Evolutionary conservation across 106 monocot species (phyloP), one percentile per base, ranked within the genome.

Genomic region (Gastrodia elata): DNA sequence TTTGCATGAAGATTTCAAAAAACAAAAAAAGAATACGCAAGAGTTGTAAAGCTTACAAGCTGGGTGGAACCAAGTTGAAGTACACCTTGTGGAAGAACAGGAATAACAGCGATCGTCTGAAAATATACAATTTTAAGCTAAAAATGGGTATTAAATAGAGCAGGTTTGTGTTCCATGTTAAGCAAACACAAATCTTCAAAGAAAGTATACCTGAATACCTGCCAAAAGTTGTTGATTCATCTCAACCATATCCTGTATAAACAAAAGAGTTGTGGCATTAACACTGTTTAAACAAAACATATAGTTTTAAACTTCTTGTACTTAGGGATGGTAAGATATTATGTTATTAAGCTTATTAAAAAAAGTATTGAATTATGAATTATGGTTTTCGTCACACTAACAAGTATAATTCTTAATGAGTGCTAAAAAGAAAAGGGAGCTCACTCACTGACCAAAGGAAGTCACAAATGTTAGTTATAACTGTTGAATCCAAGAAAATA

Each of bases 71-170:
- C 94, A 78, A 94, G 80, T 73, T 94, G 94, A 44, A 90, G 68
- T 39, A 94, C 85, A 52, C 94, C 94, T 77, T 73, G 76, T 56
- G 94, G 94, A 82, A 94, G 84, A 72, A 94, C 83, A 22, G 94
- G 94, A 79, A 94, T 79, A 71, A 85, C 64, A 10, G 79, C 81
- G 48, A 87, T 80, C 32, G 93, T 89, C 93, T 93, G 15, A 68
- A 76, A 57, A 1, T 74, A 73, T n/a, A 73, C 25, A 44, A 10
- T 33, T 28, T 40, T 5, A 78, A 25, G 25, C 18, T 25, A 41
- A 27, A 8, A 8, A 33, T 30, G 24, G 38, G 16, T 1, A 65
- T 39, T 27, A 76, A 61, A 36, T 8, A 26, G 14, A 76, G 28
- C 34, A 74, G n/a, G n/a, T n/a, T 2, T 38, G 39, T 24, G 24